A percentile compares a stretch with the other conserved stretches of the same genome.
phyloP scores from a whole-genome alignment of 352 stramenopile species.

The Globisporangium irregulare region DNA sequence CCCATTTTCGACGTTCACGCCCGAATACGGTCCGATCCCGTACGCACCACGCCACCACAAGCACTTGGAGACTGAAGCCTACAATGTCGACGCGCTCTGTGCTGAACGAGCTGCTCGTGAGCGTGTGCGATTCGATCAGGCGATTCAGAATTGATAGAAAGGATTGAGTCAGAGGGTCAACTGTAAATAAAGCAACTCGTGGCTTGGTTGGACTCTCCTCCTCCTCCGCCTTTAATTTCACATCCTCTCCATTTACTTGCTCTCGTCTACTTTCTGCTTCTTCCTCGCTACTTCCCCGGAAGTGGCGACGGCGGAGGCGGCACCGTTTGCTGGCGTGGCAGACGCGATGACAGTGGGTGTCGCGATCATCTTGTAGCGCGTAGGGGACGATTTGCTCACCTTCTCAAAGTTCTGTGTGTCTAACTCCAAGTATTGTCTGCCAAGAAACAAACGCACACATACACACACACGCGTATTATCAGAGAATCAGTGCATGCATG shows the following conservation, averaged over 20 bases:
- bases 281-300: constrained; percentile 21
- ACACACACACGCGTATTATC: background rate
- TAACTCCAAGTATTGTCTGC: constrained; percentile 31
- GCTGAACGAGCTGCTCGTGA: constrained; percentile 34
- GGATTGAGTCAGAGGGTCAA: too few species aligned
- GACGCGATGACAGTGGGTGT: background rate
- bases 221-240: constrained; percentile 4
- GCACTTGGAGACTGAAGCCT: constrained; percentile 30
- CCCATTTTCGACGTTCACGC: constrained; percentile 54
- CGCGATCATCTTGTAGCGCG: constrained; percentile 29
- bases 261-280: constrained; percentile 24
- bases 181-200: background rate
- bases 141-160: background rate
- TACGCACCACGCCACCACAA: constrained; percentile 43
- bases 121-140: constrained; percentile 28
- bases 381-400: constrained; percentile 17
- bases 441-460: background rate
- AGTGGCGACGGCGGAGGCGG: background rate
- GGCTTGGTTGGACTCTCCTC: background rate
- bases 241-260: constrained; percentile 10
- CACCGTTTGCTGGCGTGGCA: constrained; percentile 1
- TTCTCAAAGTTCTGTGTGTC: constrained; percentile 36
- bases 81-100: constrained; percentile 53
- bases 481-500: too few species aligned
- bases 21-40: constrained; percentile 67